These are phyloP conservation scores for Trapa incisa DNA, from an alignment of 345 rosid genomes.

Conservation along the genomic window DNA sequence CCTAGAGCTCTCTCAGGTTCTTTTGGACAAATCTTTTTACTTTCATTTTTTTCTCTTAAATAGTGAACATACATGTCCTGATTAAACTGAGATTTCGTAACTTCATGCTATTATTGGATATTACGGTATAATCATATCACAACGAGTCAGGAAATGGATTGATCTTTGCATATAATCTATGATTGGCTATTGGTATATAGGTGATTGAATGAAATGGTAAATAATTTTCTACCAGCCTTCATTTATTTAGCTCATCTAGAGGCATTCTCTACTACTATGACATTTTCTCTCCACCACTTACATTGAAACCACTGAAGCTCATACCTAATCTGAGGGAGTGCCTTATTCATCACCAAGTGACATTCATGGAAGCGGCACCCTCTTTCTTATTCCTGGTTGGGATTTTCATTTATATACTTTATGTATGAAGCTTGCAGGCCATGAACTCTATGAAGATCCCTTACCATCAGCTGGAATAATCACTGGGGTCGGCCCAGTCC, in stretches of 20 bases:
- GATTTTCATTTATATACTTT: conserved; percentile 25
- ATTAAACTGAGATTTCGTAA: neutral
- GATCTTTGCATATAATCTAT: too few species aligned
- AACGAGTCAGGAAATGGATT: too few species aligned
- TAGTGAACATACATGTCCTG: neutral
- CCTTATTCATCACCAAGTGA: neutral
- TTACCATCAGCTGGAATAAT: conserved; percentile 83
- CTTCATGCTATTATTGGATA: too few species aligned
- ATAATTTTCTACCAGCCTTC: too few species aligned
- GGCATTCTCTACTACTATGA: neutral
- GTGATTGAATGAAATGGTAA: neutral
- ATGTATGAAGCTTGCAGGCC: conserved; percentile 83
- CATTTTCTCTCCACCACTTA: neutral
- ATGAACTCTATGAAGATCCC: conserved; percentile 66
- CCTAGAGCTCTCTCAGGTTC: conserved; percentile 89
- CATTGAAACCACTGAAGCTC: neutral
- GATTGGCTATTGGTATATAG: too few species aligned
- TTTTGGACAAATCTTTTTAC: neutral
- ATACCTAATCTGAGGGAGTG: neutral
- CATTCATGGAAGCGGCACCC: neutral
- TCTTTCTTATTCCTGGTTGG: neutral
- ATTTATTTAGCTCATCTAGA: neutral
- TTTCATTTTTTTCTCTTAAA: neutral
- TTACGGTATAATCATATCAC: too few species aligned
- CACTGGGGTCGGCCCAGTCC: conserved; percentile 87